Conservation (phyloP, 2,329 filamentous ascomycete species). For the Arthrobotrys iridis region DNA sequence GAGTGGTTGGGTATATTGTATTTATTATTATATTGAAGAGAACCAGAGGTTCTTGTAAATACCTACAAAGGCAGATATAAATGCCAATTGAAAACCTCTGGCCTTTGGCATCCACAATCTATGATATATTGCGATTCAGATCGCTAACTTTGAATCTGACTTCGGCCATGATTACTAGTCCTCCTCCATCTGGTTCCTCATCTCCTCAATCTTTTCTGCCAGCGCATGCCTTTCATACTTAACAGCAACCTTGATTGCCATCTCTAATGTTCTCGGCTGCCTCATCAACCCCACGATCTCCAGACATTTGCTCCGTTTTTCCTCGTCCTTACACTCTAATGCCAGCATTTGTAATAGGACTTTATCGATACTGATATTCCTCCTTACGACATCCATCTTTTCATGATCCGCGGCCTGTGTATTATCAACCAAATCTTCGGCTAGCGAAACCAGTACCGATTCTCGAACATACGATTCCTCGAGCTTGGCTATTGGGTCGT, state of each 20-base stretch:
- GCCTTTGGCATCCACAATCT: neutral
- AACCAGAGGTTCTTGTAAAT: conserved; percentile 20
- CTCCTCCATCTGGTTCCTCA: conserved; percentile 72
- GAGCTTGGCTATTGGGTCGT: conserved; percentile 67
- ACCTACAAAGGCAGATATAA: conserved; percentile 15
- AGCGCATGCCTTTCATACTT: conserved; percentile 82
- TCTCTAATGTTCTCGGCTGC: conserved; percentile 88
- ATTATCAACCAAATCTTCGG: conserved; percentile 76
- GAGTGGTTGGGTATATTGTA: conserved; percentile 27
- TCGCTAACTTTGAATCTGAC: neutral
- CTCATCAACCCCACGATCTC: conserved; percentile 88
- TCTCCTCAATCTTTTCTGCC: conserved; percentile 87
- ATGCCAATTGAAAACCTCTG: conserved; percentile 11
- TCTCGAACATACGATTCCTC: conserved; percentile 85
- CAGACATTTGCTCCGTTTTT: conserved; percentile 90
- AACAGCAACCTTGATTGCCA: conserved; percentile 86
- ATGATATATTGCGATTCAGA: neutral
- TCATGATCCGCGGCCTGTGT: conserved; percentile 73
- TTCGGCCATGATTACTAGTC: conserved; percentile 62
- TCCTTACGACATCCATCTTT: conserved; percentile 72
- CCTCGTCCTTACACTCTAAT: conserved; percentile 89
- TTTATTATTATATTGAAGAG: conserved; percentile 21
- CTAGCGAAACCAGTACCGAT: conserved; percentile 76
- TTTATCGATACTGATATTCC: conserved; percentile 90
- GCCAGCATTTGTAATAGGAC: conserved; percentile 87